A percentile compares a stretch with the other conserved stretches of the same genome.
Conservation (phyloP, 2,329 filamentous ascomycete species). For the Dendrostoma leiphaemia region DNA sequence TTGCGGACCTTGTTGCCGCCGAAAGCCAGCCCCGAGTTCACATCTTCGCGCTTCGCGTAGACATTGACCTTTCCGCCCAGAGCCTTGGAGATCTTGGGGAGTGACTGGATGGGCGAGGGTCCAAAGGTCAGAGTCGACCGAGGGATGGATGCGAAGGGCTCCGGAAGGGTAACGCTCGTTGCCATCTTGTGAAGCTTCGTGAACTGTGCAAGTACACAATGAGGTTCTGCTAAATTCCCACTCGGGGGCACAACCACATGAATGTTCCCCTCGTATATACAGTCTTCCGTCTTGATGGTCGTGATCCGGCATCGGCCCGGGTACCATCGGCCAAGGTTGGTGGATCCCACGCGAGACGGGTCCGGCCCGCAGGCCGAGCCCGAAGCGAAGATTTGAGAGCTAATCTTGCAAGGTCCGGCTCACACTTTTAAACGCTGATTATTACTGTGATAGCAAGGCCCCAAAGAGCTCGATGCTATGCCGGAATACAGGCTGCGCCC, state of each 20-base stretch:
- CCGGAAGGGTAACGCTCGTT: slow-evolving; percentile 46
- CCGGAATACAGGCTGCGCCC: too few relatives aligned
- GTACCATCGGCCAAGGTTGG: not conserved
- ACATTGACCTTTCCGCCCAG: slow-evolving; percentile 60
- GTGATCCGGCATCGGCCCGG: slow-evolving; percentile 19
- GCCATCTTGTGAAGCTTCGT: slow-evolving; percentile 2
- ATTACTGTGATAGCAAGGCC: too few relatives aligned
- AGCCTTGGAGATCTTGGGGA: slow-evolving; percentile 62
- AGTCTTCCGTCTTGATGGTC: not conserved
- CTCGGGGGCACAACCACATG: not conserved
- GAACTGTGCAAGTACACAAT: not conserved
- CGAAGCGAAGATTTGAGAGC: too few relatives aligned
- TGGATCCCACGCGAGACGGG: too few relatives aligned
- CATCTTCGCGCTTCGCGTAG: slow-evolving; percentile 72
- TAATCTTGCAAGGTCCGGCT: too few relatives aligned
- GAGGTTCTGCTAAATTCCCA: too few relatives aligned
- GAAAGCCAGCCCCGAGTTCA: slow-evolving; percentile 65
- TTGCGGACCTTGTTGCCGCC: slow-evolving; percentile 71
- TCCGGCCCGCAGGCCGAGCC: too few relatives aligned
- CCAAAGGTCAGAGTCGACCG: slow-evolving; percentile 62
- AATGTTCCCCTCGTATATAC: not conserved
- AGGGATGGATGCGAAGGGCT: slow-evolving; percentile 63
- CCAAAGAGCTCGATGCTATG: too few relatives aligned
- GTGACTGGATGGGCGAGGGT: slow-evolving; percentile 65
- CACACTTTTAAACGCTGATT: too few relatives aligned